Evolutionary conservation across 164 flowering plant species (phyloP).

Genomic region (Amborella trichopoda): DNA sequence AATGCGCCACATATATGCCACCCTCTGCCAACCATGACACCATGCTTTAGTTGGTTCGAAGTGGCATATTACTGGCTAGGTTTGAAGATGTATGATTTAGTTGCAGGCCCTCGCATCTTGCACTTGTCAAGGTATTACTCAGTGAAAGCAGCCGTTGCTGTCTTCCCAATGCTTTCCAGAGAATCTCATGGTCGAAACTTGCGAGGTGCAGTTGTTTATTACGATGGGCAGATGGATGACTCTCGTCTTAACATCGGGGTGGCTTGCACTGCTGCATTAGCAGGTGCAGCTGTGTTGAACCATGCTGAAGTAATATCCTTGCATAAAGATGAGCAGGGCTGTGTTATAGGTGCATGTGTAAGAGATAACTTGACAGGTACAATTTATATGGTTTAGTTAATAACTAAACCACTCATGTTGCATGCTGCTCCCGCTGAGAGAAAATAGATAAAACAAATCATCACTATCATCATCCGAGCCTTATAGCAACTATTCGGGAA

Average conservation of each 20-base stretch:
- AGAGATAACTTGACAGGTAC: conserved; percentile 18
- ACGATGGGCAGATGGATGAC: conserved; percentile 24
- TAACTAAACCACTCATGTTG: too few relatives aligned
- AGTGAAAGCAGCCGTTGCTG: conserved; percentile 4
- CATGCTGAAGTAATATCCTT: conserved; percentile 15
- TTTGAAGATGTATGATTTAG: conserved; percentile 16
- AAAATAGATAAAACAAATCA: too few relatives aligned
- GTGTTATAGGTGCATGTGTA: conserved; percentile 14
- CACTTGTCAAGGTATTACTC: conserved; percentile 13
- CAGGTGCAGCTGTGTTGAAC: conserved; percentile 19
- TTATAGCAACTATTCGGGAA: too few relatives aligned
- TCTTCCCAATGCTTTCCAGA: conserved; percentile 12
- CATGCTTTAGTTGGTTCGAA: conserved; percentile 17
- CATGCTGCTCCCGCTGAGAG: too few relatives aligned
- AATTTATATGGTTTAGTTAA: too few relatives aligned
- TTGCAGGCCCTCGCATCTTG: conserved; percentile 13
- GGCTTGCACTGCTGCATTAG: conserved; percentile 21
- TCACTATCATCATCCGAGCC: too few relatives aligned
- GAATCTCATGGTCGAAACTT: conserved; percentile 12
- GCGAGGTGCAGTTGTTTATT: conserved; percentile 21
- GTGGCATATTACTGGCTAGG: conserved; percentile 18
- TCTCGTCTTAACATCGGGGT: conserved; percentile 18
- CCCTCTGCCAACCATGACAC: conserved; percentile 15
- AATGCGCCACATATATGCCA: conserved; percentile 19
- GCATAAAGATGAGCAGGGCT: conserved; percentile 10